Percentiles rank a stretch among this genome's conserved stretches.
Evolutionary conservation across 257 asterid species (phyloP).

Genomic region (Solanum dulcamara): DNA sequence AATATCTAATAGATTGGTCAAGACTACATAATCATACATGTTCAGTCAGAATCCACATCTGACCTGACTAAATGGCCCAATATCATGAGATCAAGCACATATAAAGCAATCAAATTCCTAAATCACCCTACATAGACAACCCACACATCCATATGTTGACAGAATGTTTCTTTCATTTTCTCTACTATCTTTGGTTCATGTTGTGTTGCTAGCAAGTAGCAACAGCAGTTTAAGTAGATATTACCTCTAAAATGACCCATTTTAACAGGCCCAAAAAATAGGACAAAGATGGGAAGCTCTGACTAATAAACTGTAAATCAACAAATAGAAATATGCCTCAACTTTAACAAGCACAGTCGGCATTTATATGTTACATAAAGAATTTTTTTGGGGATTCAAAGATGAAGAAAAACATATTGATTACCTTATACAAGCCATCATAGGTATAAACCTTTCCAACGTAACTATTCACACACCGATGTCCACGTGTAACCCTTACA

Average conservation of each 20-base stretch:
- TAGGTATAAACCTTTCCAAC: slow-evolving; percentile 88
- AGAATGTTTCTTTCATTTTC: not conserved
- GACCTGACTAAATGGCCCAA: not conserved
- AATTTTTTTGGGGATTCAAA: not conserved
- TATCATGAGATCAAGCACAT: not conserved
- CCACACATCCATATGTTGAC: not conserved
- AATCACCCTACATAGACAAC: not conserved
- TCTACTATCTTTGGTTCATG: not conserved
- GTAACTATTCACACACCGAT: slow-evolving; percentile 54
- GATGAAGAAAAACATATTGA: not conserved
- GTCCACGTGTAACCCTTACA: slow-evolving; percentile 83
- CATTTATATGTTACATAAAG: not conserved
- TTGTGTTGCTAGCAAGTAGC: not conserved
- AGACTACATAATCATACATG: not conserved
- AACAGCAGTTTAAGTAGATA: not conserved
- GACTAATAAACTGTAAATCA: not conserved
- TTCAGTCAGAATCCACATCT: not conserved
- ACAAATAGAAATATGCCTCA: not conserved
- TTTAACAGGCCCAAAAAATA: not conserved
- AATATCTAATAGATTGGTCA: not conserved
- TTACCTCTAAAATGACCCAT: not conserved
- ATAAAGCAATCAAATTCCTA: not conserved
- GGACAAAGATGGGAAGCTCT: not conserved
- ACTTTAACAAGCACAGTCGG: not conserved
- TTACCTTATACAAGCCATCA: slow-evolving; percentile 83